Evolutionary conservation across 2,329 filamentous ascomycete species (phyloP).

Genomic region (Fusarium scirpi): DNA sequence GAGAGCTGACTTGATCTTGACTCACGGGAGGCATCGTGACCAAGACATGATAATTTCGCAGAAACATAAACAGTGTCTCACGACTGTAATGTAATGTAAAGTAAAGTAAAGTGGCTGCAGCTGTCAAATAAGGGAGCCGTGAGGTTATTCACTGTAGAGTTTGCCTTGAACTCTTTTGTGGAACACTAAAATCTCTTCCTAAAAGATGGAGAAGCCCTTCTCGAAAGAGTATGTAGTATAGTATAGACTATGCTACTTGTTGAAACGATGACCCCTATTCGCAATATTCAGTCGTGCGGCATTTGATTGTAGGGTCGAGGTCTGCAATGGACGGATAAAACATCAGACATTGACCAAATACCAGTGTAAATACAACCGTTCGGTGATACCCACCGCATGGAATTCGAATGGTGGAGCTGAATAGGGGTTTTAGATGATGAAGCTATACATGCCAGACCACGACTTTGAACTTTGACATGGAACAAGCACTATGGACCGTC

Average conservation of each 20-base stretch:
- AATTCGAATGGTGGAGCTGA: not conserved
- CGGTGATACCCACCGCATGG: not conserved
- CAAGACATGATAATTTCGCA: slow-evolving; percentile 5
- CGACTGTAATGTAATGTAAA: not conserved
- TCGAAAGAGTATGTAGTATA: not conserved
- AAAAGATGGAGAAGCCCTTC: not conserved
- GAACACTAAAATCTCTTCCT: not conserved
- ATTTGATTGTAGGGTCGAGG: slow-evolving; percentile 11
- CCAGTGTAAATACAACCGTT: not conserved
- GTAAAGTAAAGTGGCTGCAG: not conserved
- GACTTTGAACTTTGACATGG: not conserved
- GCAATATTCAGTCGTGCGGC: not conserved
- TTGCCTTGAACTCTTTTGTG: slow-evolving; percentile 8
- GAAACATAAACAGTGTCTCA: not conserved
- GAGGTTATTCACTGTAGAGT: slow-evolving; percentile 17
- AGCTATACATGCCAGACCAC: slow-evolving; percentile 7
- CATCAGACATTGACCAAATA: not conserved
- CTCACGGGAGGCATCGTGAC: not conserved
- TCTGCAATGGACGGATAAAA: not conserved
- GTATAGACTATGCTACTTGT: not conserved
- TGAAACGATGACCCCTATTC: not conserved
- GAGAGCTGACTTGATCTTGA: slow-evolving; percentile 3
- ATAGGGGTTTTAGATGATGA: slow-evolving; percentile 13
- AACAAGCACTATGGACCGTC: slow-evolving; percentile 23
- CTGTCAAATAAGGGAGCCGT: slow-evolving; percentile 11